Conservation (phyloP, 2,329 filamentous ascomycete genomes). For the Pseudocercospora ulei region DNA sequence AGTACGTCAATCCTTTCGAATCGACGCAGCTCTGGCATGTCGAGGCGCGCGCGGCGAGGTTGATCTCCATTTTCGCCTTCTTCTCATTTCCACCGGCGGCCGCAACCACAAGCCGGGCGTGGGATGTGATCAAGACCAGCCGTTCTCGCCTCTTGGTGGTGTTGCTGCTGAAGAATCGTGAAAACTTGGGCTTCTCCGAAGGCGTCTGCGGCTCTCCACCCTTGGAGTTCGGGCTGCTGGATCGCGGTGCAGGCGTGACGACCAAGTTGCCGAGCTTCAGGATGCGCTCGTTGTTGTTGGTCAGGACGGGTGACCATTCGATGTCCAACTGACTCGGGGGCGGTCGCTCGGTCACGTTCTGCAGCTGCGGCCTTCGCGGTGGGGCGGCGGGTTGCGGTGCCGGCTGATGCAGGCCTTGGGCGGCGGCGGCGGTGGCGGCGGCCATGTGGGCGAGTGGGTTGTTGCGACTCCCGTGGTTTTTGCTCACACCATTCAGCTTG, state of each 20-base stretch:
- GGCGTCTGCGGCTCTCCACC: constrained; percentile 56
- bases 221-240: constrained; percentile 63
- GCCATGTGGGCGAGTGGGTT: constrained; percentile 22
- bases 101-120: constrained; percentile 78
- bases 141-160: constrained; percentile 87
- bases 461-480: constrained; percentile 23
- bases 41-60: constrained; percentile 65
- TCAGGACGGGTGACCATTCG: constrained; percentile 95
- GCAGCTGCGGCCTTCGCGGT: constrained; percentile 51
- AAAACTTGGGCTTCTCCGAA: constrained; percentile 60
- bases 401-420: constrained; percentile 8
- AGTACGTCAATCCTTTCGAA: constrained; percentile 75
- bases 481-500: constrained; percentile 27
- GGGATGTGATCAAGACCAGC: constrained; percentile 89
- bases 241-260: constrained; percentile 67
- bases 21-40: constrained; percentile 72
- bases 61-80: constrained; percentile 83
- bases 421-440: constrained; percentile 15
- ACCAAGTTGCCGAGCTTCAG: constrained; percentile 85
- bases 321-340: constrained; percentile 96
- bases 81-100: constrained; percentile 92
- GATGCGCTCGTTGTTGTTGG: constrained; percentile 82
- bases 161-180: constrained; percentile 84
- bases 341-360: constrained; percentile 87
- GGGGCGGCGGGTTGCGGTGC: constrained; percentile 10